Evolutionary conservation across 1,139 yeast species (phyloP).

Genomic region (Taphrina communis): DNA sequence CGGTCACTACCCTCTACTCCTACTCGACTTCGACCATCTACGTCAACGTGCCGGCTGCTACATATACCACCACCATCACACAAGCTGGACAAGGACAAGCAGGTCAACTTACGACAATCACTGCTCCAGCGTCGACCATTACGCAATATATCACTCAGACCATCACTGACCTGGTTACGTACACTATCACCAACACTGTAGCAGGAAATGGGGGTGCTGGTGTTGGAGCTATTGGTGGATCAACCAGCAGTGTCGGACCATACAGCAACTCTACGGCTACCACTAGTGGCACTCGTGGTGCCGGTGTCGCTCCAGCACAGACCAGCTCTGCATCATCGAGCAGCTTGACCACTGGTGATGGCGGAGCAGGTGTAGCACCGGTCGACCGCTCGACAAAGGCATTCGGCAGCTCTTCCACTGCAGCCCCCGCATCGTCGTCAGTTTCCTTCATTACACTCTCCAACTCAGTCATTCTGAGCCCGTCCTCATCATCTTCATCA

Average conservation of each 20-base stretch:
- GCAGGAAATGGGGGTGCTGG: constrained; percentile 9
- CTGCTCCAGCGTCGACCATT: constrained; percentile 14
- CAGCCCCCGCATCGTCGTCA: not conserved
- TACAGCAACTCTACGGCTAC: constrained; percentile 5
- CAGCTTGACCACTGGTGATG: not conserved
- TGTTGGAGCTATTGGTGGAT: not conserved
- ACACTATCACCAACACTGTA: not conserved
- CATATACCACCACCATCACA: not conserved
- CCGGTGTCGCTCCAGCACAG: constrained; percentile 11
- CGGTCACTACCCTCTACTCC: constrained; percentile 1
- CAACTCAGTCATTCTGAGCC: not conserved
- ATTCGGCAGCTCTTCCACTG: no score
- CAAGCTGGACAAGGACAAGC: constrained; percentile 1
- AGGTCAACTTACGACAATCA: constrained; percentile 5
- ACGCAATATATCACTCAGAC: not conserved
- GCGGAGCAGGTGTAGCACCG: constrained; percentile 7
- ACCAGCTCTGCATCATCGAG: not conserved
- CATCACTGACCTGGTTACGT: constrained; percentile 7
- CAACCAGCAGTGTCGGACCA: constrained; percentile 1
- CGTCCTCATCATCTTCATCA: not conserved
- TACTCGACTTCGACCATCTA: constrained; percentile 1
- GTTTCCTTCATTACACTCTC: not conserved
- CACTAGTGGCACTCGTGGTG: not conserved
- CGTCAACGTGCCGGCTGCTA: not conserved
- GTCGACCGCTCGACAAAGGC: not conserved